Evolutionary conservation across 2,329 filamentous ascomycete genomes (phyloP).

Genomic region (Trichoderma asperellum): DNA sequence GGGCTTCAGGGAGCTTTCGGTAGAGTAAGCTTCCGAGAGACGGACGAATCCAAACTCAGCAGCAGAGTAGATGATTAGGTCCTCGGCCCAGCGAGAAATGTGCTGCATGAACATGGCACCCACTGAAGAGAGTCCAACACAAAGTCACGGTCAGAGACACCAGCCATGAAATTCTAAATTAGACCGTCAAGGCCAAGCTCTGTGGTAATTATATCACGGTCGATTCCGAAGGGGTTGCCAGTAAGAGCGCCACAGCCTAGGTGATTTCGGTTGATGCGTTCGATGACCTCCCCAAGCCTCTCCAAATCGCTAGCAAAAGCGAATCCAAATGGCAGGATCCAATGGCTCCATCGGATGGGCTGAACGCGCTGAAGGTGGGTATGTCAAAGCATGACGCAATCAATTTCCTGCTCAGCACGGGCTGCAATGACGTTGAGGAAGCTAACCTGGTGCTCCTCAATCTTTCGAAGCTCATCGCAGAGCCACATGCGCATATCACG

Average conservation of each 20-base stretch:
- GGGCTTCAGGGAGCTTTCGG: background rate
- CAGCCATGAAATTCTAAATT: constrained; percentile 76
- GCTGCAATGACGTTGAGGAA: constrained; percentile 70
- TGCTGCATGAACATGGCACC: constrained; percentile 78
- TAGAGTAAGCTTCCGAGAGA: constrained; percentile 74
- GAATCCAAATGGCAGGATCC: constrained; percentile 42
- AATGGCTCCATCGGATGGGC: constrained; percentile 81
- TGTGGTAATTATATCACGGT: constrained; percentile 75
- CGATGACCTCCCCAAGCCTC: constrained; percentile 41
- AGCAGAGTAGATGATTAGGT: constrained; percentile 79
- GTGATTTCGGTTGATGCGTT: constrained; percentile 72
- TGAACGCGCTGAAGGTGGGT: constrained; percentile 83
- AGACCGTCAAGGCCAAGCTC: constrained; percentile 80
- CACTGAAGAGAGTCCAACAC: constrained; percentile 81
- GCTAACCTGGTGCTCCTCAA: constrained; percentile 70
- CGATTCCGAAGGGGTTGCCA: constrained; percentile 81
- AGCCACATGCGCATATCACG: constrained; percentile 92
- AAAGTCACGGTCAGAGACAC: constrained; percentile 79
- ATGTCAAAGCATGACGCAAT: constrained; percentile 83
- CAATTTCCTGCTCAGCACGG: constrained; percentile 74
- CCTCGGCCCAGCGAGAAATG: constrained; percentile 78
- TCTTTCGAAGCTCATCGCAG: constrained; percentile 63
- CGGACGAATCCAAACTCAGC: constrained; percentile 76
- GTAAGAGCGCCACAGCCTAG: constrained; percentile 78
- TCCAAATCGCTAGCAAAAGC: background rate